phyloP scores from a whole-genome alignment of 371 early-diverging fungal species.

The Actinomucor elegans region DNA sequence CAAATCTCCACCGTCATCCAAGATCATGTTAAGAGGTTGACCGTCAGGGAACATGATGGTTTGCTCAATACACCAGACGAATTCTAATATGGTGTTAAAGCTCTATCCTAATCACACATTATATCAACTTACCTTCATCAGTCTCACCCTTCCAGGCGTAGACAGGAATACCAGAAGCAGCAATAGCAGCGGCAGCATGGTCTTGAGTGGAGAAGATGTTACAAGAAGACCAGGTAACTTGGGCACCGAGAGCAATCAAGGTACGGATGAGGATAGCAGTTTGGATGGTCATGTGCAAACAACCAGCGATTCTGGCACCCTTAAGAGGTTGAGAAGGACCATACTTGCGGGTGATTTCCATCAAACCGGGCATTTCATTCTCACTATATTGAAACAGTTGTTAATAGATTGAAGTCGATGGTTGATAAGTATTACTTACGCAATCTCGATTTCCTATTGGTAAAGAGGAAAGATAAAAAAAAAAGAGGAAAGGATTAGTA shows the following conservation, averaged over 20 bases:
- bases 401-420: background rate
- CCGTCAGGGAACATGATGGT: constrained; percentile 94
- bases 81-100: constrained; percentile 69
- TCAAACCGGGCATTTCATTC: constrained; percentile 99
- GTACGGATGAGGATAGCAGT: constrained; percentile 99
- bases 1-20: constrained; percentile 99
- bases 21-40: constrained; percentile 96
- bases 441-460: constrained; percentile 49
- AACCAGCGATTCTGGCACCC: constrained; percentile 98
- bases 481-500: constrained; percentile 1
- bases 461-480: background rate
- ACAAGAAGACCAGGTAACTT: constrained; percentile 98
- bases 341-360: constrained; percentile 92
- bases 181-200: constrained; percentile 91
- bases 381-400: constrained; percentile 76
- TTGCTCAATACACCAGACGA: constrained; percentile 98
- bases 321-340: constrained; percentile 88
- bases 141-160: constrained; percentile 98
- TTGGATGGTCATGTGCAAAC: constrained; percentile 98
- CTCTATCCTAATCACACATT: background rate
- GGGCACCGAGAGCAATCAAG: constrained; percentile 92
- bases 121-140: constrained; percentile 60
- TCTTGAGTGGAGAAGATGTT: constrained; percentile 99
- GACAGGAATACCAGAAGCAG: constrained; percentile 79
- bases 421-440: constrained; percentile 17